phyloP scores from a whole-genome alignment of 2,329 filamentous ascomycete genomes.

The Ophiocordyceps polyrhachis-furcata region DNA sequence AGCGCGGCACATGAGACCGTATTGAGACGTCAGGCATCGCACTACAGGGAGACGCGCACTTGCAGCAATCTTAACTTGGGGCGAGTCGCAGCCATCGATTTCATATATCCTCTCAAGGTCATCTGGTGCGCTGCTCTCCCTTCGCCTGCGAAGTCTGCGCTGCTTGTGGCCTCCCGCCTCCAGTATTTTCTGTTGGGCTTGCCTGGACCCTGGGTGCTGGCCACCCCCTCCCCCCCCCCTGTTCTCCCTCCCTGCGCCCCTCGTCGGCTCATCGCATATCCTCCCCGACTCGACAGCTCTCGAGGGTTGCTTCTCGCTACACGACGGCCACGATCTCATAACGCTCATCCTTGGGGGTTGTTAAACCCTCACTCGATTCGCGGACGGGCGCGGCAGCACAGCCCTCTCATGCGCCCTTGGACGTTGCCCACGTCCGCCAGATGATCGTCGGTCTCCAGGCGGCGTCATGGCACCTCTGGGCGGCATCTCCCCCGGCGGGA shows the following conservation, averaged over 20 bases:
- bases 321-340: too few species aligned
- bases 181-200: neutral
- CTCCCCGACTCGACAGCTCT: neutral
- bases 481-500: slow-evolving; percentile 60
- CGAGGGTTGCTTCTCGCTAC: too few species aligned
- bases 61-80: neutral
- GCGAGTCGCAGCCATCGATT: neutral
- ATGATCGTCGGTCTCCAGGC: slow-evolving; percentile 24
- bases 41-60: neutral
- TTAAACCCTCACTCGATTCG: neutral
- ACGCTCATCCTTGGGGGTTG: too few species aligned
- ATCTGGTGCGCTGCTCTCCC: neutral
- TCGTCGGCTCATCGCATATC: neutral
- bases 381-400: neutral
- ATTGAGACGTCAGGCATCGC: neutral
- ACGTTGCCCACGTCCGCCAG: slow-evolving; percentile 14
- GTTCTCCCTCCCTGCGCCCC: neutral
- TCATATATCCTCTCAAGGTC: neutral
- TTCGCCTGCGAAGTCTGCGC: neutral
- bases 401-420: neutral
- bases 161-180: neutral
- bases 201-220: slow-evolving; percentile 4
- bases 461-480: slow-evolving; percentile 51
- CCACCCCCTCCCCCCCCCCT: slow-evolving; percentile 1
- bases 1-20: neutral